Evolutionary conservation across 441 rosid genomes (phyloP), one percentile per base, ranked within the genome.

Genomic region (Populus tomentosa): DNA sequence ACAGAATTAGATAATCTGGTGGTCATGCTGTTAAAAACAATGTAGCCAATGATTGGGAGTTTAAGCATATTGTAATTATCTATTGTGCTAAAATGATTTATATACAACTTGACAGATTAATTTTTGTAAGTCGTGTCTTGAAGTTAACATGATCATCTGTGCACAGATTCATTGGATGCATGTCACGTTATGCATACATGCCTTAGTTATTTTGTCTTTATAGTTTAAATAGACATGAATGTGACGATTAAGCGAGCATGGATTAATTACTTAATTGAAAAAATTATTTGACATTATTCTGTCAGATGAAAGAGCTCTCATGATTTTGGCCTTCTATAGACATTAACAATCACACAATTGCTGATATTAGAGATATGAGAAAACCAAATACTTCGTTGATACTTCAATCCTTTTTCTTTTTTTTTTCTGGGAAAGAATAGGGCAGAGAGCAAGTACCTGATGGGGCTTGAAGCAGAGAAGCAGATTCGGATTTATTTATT

Each of bases 381-480:
- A 26, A 26, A 26, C 26, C 56, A 46, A 14, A 50, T 50, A 50
- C 6, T 42, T 42, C 5, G 16, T 42, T 42, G 50, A 2, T 40
- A 10, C 26, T 26, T 26, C 26, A 26, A 26, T 26, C 26, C 26
- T 26, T 26, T 26, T 26, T 26, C 26, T 26, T 26, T 26, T 26
- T 26, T 26, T 26, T 1, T 26, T 26, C 26, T 26, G 26, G 26
- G 26, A 42, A 42, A 10, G 50, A 42, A 42, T n/a, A 50, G n/a
- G 56, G 28, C 3, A 28, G 30, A 67, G 50, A 42, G 10, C 35
- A 62, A 24, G 10, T 81, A 88, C 91, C 94, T 79, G 84, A 81
- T 71, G 80, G 84, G 77, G 84, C 65, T 71, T 74, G 84, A 76
- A 90, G 92, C 77, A 89, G 87, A 75, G 83, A 86, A 71, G 75